A percentile compares a stretch with the other conserved stretches of the same genome.
phyloP scores from a whole-genome alignment of 495 filamentous ascomycete genomes.

The Penicillium mononematosum region DNA sequence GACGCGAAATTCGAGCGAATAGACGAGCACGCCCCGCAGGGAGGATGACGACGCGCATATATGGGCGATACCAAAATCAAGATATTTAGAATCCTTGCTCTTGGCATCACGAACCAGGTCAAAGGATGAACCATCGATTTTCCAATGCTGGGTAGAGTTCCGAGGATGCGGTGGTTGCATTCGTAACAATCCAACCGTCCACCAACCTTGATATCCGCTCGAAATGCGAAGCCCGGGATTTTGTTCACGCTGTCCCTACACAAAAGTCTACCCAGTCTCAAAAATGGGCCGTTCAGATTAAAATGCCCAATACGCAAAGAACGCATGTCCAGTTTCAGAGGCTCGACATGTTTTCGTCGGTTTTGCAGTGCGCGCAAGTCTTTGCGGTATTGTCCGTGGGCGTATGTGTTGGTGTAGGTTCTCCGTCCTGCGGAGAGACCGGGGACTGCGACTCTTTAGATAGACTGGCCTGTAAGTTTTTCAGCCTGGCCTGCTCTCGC shows the following conservation, averaged over 20 bases:
- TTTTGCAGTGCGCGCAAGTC: neutral
- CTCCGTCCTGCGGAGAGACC: neutral
- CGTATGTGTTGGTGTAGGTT: neutral
- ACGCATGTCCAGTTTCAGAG: neutral
- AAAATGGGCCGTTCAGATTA: neutral
- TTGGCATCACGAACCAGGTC: neutral
- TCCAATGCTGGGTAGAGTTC: neutral
- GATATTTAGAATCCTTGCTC: neutral
- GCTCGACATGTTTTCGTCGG: neutral
- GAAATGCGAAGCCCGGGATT: neutral
- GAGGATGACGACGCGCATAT: conserved; percentile 4
- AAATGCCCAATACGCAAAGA: neutral
- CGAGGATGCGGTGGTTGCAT: neutral
- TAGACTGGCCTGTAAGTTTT: neutral
- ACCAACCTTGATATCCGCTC: neutral
- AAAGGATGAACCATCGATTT: neutral
- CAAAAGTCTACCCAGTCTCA: neutral
- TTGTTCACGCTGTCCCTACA: neutral
- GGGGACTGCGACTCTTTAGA: neutral
- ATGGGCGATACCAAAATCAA: neutral
- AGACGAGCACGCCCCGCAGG: neutral
- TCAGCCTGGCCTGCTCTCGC: conserved; percentile 2
- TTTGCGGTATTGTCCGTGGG: neutral
- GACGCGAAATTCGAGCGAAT: neutral
- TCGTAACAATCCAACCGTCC: neutral